phyloP scores from a whole-genome alignment of 257 asterid genomes.

The Lavandula angustifolia region DNA sequence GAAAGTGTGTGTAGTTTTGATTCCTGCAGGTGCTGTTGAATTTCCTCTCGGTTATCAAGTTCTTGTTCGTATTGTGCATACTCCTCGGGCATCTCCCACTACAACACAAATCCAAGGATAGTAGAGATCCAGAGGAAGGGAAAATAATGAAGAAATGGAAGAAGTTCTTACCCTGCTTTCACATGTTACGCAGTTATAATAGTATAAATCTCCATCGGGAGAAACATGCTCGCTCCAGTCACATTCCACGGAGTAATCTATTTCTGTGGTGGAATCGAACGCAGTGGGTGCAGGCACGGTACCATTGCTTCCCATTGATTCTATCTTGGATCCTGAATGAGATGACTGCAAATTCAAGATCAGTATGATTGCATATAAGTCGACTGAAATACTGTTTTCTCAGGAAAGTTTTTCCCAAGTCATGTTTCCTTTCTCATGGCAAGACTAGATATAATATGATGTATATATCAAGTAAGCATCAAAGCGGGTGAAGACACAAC shows the following conservation, averaged over 20 bases:
- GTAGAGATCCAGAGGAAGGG: not conserved
- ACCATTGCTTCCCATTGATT: conserved; percentile 31
- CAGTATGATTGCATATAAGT: conserved; percentile 8
- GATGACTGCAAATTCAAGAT: conserved; percentile 48
- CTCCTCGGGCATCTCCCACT: conserved; percentile 95
- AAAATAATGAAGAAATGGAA: not conserved
- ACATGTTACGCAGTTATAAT: conserved; percentile 75
- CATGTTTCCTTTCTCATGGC: not conserved
- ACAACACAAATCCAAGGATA: conserved; percentile 35
- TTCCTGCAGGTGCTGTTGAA: conserved; percentile 36
- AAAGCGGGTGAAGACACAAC: not conserved
- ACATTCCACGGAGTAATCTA: conserved; percentile 53
- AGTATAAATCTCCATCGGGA: conserved; percentile 80
- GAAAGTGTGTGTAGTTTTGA: conserved; percentile 36
- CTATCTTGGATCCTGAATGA: conserved; percentile 45
- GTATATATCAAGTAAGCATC: not conserved
- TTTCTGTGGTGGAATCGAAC: conserved; percentile 39
- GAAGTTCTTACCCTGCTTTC: conserved; percentile 66
- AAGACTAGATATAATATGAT: conserved; percentile 14
- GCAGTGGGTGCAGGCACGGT: conserved; percentile 38
- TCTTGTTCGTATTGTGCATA: conserved; percentile 60
- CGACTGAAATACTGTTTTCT: conserved; percentile 2
- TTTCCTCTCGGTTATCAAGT: conserved; percentile 51
- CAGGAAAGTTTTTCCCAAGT: not conserved
- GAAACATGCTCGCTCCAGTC: conserved; percentile 95